Percentiles rank a stretch among this genome's conserved stretches.
Conservation (phyloP, 129 eudicot species). For the Tagetes erecta region DNA sequence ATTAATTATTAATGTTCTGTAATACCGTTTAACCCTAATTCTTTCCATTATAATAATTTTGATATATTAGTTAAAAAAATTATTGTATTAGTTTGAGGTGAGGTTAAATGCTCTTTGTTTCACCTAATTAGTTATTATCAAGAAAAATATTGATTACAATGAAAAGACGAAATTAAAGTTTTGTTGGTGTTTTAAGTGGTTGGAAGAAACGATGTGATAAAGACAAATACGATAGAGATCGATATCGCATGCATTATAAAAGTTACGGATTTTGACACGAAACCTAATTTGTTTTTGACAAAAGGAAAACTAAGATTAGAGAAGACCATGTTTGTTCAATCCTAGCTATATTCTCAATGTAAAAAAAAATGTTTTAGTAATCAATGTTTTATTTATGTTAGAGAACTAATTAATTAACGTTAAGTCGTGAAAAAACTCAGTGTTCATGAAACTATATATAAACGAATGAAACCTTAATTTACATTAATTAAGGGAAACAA, state of each 20-base stretch:
- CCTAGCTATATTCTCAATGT: not conserved
- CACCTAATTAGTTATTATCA: no score
- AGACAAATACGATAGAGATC: conserved; percentile 1
- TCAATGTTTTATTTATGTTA: not conserved
- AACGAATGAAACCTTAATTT: no score
- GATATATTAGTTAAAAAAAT: no score
- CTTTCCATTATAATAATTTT: no score
- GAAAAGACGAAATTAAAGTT: not conserved
- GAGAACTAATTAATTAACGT: not conserved
- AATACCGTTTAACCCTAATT: no score
- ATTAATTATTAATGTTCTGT: not conserved
- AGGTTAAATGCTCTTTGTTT: no score
- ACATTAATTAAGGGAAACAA: no score
- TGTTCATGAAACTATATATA: no score
- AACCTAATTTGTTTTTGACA: conserved; percentile 27
- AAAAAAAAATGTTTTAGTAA: not conserved
- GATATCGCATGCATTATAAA: conserved; percentile 14
- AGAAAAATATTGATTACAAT: no score
- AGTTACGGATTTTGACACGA: conserved; percentile 26
- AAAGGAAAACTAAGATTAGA: conserved; percentile 10
- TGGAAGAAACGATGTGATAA: not conserved
- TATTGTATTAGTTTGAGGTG: no score
- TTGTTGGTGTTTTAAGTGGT: conserved; percentile 13
- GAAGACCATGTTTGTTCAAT: not conserved
- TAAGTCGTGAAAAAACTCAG: no score